Base-by-base conservation (phyloP, 306 rosid genomes). In the Oemleria cerasiformis region DNA sequence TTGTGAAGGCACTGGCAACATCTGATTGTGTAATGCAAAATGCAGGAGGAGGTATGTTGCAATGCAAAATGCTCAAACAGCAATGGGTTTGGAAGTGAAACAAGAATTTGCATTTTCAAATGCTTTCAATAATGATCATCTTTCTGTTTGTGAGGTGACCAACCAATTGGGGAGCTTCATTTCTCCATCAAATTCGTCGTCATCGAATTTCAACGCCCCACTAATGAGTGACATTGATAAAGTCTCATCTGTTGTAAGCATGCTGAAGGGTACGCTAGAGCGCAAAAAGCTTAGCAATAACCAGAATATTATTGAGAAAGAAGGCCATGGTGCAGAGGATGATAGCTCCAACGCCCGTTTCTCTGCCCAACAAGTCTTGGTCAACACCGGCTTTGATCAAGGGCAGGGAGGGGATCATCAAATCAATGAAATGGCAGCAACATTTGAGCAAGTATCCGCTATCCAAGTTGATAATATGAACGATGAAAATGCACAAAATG, bases 251-350 rank as follows among this genome's bases (percentile, higher is more conserved):
- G 84, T 90, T 79, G 98, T 93, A 41, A 93, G 82, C 76, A 88
- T 93, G 97, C 93, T 93, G 36, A 90, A 90, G 84, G 96, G 93
- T 43, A 88, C 98, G 15, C 71, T 93, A 75, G 96, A 93, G 72
- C 86, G 94, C 47, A 90, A 88, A 83, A 88, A 81, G 77, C 90
- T 84, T 47, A 56, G 79, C 82, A 72, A 63, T 25, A 25, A 25
- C 73, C 84, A 80, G 72, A 75, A 25, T 25, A 25, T 25, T 25
- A 25, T 79, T 8, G 90, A 79, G 76, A 90, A 84, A 60, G 88
- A 82, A 73, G 66, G 30, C 1, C 30, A 25, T 25, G 30, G 84
- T 48, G 73, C 78, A 49, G 87, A 80, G 70, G 86, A 72, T 77
- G 85, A 80, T 57, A 77, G 80, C 73, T 78, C 75, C 57, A 82